phyloP scores from a whole-genome alignment of 148 eudicot genomes.

The Linanthus parryae region DNA sequence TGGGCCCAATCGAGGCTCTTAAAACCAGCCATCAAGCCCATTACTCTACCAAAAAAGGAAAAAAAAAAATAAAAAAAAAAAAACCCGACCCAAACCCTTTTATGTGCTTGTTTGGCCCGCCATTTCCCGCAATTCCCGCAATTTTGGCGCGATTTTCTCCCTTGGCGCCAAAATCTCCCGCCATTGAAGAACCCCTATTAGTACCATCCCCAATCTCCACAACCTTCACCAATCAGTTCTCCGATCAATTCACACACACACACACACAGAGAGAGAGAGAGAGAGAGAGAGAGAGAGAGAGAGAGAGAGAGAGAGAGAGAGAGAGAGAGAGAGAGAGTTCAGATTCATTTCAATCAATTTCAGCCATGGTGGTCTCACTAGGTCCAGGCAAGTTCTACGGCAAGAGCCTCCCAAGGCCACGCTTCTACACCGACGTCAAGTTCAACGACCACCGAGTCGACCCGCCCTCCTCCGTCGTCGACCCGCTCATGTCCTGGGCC shows the following conservation, averaged over 20 bases:
- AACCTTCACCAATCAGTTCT: too few species aligned
- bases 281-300: constrained; percentile 1
- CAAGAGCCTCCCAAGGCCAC: background rate
- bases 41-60: too few species aligned
- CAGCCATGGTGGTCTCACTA: constrained; percentile 51
- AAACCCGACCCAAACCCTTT: too few species aligned
- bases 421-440: background rate
- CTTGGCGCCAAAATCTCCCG: too few species aligned
- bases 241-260: background rate
- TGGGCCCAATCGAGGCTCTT: too few species aligned
- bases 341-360: background rate
- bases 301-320: background rate
- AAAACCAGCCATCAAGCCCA: too few species aligned
- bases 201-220: too few species aligned
- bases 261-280: background rate
- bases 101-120: too few species aligned
- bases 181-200: too few species aligned
- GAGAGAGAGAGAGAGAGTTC: background rate
- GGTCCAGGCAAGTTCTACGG: constrained; percentile 54
- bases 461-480: background rate
- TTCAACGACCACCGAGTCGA: background rate
- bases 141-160: too few species aligned
- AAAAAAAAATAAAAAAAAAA: too few species aligned
- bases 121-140: too few species aligned
- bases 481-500: constrained; percentile 55